Percentiles rank a stretch among this genome's conserved stretches.
phyloP scores from a whole-genome alignment of 2,329 filamentous ascomycete species.

The Cercospora canescens region DNA sequence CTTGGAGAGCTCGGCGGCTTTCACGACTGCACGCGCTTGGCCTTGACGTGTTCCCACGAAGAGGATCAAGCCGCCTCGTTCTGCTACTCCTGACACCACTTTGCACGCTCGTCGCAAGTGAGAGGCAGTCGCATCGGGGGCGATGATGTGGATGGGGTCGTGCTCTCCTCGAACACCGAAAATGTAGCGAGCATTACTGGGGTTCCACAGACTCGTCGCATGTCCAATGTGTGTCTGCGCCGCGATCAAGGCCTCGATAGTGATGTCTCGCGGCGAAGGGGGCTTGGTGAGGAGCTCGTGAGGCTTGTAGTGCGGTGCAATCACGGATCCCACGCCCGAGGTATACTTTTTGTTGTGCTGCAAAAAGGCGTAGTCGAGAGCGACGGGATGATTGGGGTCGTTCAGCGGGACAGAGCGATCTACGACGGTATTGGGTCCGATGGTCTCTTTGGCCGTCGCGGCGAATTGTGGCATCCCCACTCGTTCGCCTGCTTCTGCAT shows the following conservation, averaged over 20 bases:
- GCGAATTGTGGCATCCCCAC: conserved; percentile 6
- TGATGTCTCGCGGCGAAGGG: conserved; percentile 75
- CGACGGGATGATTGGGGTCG: conserved; percentile 37
- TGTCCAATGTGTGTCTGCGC: conserved; percentile 89
- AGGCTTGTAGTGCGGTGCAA: conserved; percentile 62
- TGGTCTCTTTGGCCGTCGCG: conserved; percentile 5
- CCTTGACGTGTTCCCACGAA: conserved; percentile 86
- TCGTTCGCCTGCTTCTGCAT: conserved; percentile 9
- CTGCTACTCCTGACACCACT: conserved; percentile 83
- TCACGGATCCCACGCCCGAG: conserved; percentile 39
- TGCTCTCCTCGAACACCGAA: conserved; percentile 84
- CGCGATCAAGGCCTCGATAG: conserved; percentile 86
- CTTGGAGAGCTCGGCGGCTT: conserved; percentile 73
- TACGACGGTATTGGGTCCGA: conserved; percentile 19
- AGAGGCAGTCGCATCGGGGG: conserved; percentile 82
- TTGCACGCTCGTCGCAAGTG: conserved; percentile 92
- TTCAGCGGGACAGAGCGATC: conserved; percentile 35
- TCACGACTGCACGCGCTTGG: conserved; percentile 77
- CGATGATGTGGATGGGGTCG: conserved; percentile 71
- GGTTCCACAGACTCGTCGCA: conserved; percentile 89
- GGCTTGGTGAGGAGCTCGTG: conserved; percentile 69
- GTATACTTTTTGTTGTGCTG: conserved; percentile 43
- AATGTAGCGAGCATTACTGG: conserved; percentile 90
- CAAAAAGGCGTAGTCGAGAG: conserved; percentile 45
- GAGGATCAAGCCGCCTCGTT: conserved; percentile 78